Base-by-base conservation (phyloP, 805 yeast species). In the Cyberlindnera veronae region DNA sequence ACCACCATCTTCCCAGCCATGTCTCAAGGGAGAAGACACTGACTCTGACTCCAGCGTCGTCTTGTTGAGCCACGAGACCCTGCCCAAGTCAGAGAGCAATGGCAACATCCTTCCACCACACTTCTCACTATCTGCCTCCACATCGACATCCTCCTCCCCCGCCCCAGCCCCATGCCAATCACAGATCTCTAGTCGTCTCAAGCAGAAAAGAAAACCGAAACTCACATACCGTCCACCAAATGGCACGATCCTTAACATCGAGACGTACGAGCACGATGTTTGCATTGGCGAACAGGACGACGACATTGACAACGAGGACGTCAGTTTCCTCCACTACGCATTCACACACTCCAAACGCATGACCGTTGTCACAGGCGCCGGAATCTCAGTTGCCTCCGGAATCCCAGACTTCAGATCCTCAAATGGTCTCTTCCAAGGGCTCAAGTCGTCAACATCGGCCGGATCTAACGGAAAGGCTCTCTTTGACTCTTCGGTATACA, bases 331-430 rank as follows among this genome's bases (percentile, higher is more conserved):
- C 19, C 71, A 69, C 39, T 73, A 76, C 56, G 76, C 78, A 0
- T 55, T 81, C 18, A 60, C 57, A 24, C 69, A 81, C 49, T 70
- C 90, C 22, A 76, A 71, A 48, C 72, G 74, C 46, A 66, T 81
- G 22, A 71, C 86, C 3, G 75, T 82, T 21, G 71, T 89, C 21
- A 77, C 90, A 1, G 97, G 97, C 10, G 97, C 97, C 14, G 96
- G 96, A 3, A 77, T 86, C 15, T 86, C 95, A 11, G 93, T 90
- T 39, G 83, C 84, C 21, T 87, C 95, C 1, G 96, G 96, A 5
- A 89, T 88, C 29, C 96, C 96, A 4, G 93, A 84, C 53, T 84
- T 88, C 56, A 66, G 96, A 57, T 84, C 95, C 7, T 75, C 87
- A 1, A 67, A 79, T 44, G 95, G 95, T 2, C 69, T 89, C 34